phyloP scores from a whole-genome alignment of 805 yeast species.

The Zygosaccharomyces lentus region DNA sequence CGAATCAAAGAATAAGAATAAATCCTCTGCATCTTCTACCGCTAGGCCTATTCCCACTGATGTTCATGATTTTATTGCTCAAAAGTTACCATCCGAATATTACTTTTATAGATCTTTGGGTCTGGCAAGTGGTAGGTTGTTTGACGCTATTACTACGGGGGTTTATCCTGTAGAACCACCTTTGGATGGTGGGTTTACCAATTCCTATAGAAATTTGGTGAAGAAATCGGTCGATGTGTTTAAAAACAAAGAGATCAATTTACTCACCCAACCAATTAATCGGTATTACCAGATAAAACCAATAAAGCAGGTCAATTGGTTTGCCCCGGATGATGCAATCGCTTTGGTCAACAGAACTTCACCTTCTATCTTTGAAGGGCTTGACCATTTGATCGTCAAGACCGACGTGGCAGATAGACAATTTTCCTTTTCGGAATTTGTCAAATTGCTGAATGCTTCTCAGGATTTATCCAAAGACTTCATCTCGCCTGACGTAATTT shows the following conservation, averaged over 20 bases:
- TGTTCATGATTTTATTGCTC: constrained; percentile 75
- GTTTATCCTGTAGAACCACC: constrained; percentile 59
- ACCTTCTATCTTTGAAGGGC: constrained; percentile 48
- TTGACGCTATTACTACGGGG: constrained; percentile 66
- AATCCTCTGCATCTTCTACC: constrained; percentile 9
- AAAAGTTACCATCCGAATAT: constrained; percentile 80
- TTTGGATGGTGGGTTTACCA: constrained; percentile 55
- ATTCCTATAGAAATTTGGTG: constrained; percentile 55
- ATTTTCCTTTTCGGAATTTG: constrained; percentile 32
- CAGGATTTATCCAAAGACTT: constrained; percentile 34
- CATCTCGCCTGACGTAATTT: constrained; percentile 30
- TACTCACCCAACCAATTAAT: constrained; percentile 67
- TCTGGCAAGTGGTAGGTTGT: constrained; percentile 49
- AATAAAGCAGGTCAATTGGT: constrained; percentile 54
- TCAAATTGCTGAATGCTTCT: constrained; percentile 24
- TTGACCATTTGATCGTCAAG: constrained; percentile 36
- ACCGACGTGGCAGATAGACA: constrained; percentile 20
- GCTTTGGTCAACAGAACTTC: constrained; percentile 49
- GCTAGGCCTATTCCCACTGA: constrained; percentile 57
- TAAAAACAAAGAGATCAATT: constrained; percentile 59
- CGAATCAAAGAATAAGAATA: constrained; percentile 3
- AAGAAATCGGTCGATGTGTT: constrained; percentile 42
- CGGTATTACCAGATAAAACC: constrained; percentile 81
- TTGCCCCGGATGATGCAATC: constrained; percentile 37
- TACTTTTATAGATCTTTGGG: constrained; percentile 81